phyloP scores from a whole-genome alignment of 768 basidiomycete genomes.

The Chalciporus piperatus region DNA sequence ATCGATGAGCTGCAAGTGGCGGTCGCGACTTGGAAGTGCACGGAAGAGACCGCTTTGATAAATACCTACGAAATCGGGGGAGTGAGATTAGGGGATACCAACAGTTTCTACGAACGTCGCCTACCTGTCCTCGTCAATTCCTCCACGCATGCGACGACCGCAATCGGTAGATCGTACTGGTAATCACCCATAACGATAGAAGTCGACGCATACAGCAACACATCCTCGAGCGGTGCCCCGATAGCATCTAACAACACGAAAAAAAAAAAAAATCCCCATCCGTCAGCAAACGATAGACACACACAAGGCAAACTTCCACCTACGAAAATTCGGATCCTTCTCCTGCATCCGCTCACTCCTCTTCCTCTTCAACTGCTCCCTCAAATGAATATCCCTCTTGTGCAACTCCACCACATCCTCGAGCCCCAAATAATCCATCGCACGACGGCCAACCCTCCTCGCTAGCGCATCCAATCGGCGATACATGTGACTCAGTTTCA shows the following conservation, averaged over 20 bases:
- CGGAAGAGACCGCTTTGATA: conserved; percentile 44
- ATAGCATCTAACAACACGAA: conserved; percentile 33
- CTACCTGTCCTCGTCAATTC: conserved; percentile 46
- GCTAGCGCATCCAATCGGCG: conserved; percentile 25
- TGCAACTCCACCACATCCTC: conserved; percentile 23
- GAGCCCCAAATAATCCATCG: conserved; percentile 26
- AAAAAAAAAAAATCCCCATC: no score
- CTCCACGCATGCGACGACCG: conserved; percentile 42
- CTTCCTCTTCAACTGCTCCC: conserved; percentile 24
- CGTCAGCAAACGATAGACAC: not conserved
- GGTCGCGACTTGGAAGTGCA: conserved; percentile 38
- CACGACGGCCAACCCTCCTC: conserved; percentile 19
- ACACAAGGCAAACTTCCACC: conserved; percentile 1
- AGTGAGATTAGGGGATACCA: not conserved
- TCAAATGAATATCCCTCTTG: conserved; percentile 17
- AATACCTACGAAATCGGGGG: conserved; percentile 32
- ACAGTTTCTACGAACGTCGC: not conserved
- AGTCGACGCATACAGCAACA: conserved; percentile 32
- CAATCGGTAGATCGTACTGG: conserved; percentile 37
- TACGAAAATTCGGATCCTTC: conserved; percentile 26
- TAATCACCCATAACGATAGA: conserved; percentile 35
- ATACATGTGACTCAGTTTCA: conserved; percentile 21
- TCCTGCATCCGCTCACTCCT: conserved; percentile 16
- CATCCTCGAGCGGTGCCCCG: conserved; percentile 35
- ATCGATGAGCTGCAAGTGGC: conserved; percentile 37